Evolutionary conservation across 129 eudicot species (phyloP), one percentile per base, ranked within the genome.

Genomic region (Escallonia rubra): DNA sequence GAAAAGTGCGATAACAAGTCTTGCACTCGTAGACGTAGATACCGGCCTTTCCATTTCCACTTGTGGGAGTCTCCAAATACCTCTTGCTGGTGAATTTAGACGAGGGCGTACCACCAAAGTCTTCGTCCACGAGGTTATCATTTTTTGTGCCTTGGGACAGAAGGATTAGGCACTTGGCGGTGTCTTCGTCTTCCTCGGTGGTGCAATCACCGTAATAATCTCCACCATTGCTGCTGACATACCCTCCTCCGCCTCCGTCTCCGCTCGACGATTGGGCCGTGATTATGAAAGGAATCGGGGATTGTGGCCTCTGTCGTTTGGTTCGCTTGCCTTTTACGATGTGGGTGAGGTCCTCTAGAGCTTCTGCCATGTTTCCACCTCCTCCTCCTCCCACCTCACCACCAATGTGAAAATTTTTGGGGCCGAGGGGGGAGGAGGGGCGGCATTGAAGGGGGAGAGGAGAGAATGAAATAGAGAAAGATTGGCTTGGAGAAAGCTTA

Each of bases 271-370:
- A 68, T 47, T 78, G 64, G 23, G 86, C 38, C 7, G 72, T 13
- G 66, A 75, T 66, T 62, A 80, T 12, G 41, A 73, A 82, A 3
- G 87, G 83, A 59, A 78, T 71, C 0, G 96, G 97, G 41, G 97
- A 91, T 56, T 83, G 80, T 41, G 88, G 88, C 54, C 93, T 77
- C 41, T 74, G 96, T 23, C 99, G 79, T 59, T 94, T 94, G 55
- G 99, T 94, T 60, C 99, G 84, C 74, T 90, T 94, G 47, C 99
- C 86, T 67, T 90, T 94, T 13, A 66, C 61, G 57, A 80, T 67
- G 12, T 11, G 76, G 62, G 66, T 67, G 57, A 42, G 61, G 50
- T 75, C 76, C 4, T 59, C 74, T 41, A 46, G 50, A 46, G 50
- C 6, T 46, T 46, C 1, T n/a, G 55, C 12, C 55, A 9, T 50